Evolutionary conservation across 805 yeast species (phyloP).

Genomic region (Candida maltosa): DNA sequence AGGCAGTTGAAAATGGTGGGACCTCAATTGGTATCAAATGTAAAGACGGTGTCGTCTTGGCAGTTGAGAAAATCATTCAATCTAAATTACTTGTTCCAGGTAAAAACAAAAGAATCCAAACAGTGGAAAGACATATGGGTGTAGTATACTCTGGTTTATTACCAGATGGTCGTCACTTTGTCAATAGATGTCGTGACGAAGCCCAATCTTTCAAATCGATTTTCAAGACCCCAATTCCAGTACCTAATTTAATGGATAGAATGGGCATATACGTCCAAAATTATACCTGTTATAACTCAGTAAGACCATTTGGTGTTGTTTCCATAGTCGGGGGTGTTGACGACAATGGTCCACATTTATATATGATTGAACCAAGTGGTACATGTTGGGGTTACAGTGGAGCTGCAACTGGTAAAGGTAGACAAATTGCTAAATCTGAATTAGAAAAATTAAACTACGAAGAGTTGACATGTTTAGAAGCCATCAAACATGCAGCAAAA

Average conservation of each 20-base stretch:
- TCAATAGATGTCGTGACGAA: slow-evolving; percentile 89
- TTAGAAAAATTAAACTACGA: slow-evolving; percentile 83
- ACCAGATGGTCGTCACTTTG: slow-evolving; percentile 96
- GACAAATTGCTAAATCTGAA: slow-evolving; percentile 97
- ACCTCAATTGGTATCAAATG: slow-evolving; percentile 92
- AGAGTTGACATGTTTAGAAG: slow-evolving; percentile 69
- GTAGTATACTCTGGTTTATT: slow-evolving; percentile 91
- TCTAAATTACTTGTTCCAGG: slow-evolving; percentile 88
- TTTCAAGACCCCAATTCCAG: slow-evolving; percentile 73
- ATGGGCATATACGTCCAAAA: slow-evolving; percentile 92
- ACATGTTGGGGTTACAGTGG: slow-evolving; percentile 96
- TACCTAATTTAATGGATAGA: slow-evolving; percentile 81
- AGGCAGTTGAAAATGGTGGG: slow-evolving; percentile 97
- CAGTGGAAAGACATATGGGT: slow-evolving; percentile 91
- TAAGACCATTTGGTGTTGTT: slow-evolving; percentile 94
- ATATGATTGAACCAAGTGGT: slow-evolving; percentile 98
- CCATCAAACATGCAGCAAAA: slow-evolving; percentile 90
- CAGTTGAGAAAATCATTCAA: slow-evolving; percentile 88
- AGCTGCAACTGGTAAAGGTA: slow-evolving; percentile 97
- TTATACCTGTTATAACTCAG: slow-evolving; percentile 92
- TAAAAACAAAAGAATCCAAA: slow-evolving; percentile 85
- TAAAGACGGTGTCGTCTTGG: slow-evolving; percentile 92
- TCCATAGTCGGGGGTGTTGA: slow-evolving; percentile 94
- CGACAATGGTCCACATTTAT: slow-evolving; percentile 84
- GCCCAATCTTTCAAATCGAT: slow-evolving; percentile 72